These are phyloP conservation scores for Raffaelea albimanens DNA, from an alignment of 2,329 filamentous ascomycete species.

Conservation along the genomic window DNA sequence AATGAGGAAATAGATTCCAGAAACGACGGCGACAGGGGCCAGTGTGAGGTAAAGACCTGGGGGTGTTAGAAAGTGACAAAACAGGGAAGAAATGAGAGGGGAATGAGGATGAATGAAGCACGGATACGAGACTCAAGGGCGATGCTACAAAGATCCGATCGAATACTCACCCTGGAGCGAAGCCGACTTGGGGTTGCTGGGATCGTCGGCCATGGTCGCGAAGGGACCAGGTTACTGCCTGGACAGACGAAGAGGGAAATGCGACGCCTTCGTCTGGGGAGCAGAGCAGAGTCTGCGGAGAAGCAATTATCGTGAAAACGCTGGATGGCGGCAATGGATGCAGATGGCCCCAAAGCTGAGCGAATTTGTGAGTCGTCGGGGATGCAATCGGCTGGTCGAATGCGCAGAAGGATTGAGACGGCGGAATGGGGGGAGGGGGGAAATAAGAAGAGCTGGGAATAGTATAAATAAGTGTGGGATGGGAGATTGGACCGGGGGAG, in stretches of 20 bases:
- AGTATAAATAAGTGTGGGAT: background rate
- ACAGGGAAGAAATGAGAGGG: background rate
- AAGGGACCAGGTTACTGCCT: constrained; percentile 4
- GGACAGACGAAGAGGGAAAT: background rate
- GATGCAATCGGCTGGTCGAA: background rate
- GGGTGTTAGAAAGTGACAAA: background rate
- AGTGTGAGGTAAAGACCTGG: constrained; percentile 32
- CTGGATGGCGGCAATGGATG: too few species aligned
- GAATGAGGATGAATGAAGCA: background rate
- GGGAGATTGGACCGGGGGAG: too few species aligned
- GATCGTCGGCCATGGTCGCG: constrained; percentile 7
- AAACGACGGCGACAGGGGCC: constrained; percentile 26
- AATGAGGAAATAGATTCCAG: constrained; percentile 30
- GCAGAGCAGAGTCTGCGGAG: background rate
- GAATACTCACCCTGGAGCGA: constrained; percentile 13
- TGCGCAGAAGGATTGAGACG: background rate
- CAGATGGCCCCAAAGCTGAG: too few species aligned
- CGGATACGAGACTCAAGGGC: too few species aligned
- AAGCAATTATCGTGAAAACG: background rate
- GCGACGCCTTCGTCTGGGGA: too few species aligned
- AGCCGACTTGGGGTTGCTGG: constrained; percentile 5
- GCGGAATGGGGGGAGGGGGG: background rate
- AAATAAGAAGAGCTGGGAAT: background rate
- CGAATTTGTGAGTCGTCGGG: too few species aligned
- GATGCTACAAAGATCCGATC: background rate